Conservation (phyloP, 768 basidiomycete genomes). For the Suillus subaureus region DNA sequence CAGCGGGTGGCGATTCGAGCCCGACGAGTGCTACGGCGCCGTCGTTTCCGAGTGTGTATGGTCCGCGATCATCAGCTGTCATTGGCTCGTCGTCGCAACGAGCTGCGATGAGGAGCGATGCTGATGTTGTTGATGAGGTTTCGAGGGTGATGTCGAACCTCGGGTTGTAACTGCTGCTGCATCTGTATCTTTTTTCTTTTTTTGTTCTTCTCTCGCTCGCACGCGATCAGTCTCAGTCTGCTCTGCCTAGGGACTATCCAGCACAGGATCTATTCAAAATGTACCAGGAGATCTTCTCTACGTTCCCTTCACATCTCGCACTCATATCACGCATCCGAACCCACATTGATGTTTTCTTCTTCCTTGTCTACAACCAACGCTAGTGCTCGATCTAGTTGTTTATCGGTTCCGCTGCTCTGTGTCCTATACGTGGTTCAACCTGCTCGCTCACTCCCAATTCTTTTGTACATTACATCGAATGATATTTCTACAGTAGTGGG, state of each 20-base stretch:
- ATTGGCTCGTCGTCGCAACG: conserved; percentile 48
- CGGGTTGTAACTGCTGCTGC: conserved; percentile 49
- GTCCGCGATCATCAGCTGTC: conserved; percentile 54
- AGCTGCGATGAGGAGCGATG: conserved; percentile 45
- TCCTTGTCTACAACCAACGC: conserved; percentile 25
- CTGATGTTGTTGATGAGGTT: conserved; percentile 60
- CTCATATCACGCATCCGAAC: conserved; percentile 11
- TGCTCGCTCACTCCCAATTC: conserved; percentile 20
- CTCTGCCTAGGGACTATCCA: conserved; percentile 18
- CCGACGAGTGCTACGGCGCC: conserved; percentile 79
- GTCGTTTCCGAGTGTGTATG: conserved; percentile 85
- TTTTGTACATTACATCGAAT: conserved; percentile 45
- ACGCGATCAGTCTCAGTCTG: conserved; percentile 25
- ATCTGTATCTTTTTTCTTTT: conserved; percentile 6
- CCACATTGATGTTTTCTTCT: conserved; percentile 20
- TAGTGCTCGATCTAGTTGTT: conserved; percentile 23
- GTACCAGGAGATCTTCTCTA: conserved; percentile 27
- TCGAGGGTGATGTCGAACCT: conserved; percentile 79
- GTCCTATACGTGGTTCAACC: background rate
- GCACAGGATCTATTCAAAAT: conserved; percentile 37
- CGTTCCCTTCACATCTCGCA: conserved; percentile 16
- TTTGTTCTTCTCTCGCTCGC: conserved; percentile 14
- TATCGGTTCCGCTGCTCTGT: conserved; percentile 15
- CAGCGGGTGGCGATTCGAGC: conserved; percentile 71
- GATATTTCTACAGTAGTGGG: conserved; percentile 52